These are phyloP conservation scores for Erysimum cheiranthoides DNA, from an alignment of 345 rosid species.

Conservation along the genomic window DNA sequence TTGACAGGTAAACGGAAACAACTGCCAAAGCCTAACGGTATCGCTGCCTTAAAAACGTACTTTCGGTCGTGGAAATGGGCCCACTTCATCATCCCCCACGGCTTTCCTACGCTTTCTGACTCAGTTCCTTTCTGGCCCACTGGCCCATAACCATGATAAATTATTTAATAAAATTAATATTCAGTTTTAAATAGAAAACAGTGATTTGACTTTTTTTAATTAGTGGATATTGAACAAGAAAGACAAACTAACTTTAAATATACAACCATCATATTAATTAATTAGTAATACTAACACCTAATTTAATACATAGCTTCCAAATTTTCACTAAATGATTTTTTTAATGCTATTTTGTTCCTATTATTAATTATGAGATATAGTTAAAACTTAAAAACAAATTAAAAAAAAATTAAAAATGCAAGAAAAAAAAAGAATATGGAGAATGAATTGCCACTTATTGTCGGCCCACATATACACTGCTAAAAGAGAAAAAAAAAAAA, in stretches of 20 bases:
- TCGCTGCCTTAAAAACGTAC: constrained; percentile 36
- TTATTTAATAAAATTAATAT: neutral
- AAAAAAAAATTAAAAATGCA: neutral
- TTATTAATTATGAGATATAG: neutral
- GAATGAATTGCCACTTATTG: constrained; percentile 35
- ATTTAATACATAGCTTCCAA: neutral
- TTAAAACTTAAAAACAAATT: neutral
- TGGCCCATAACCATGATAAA: constrained; percentile 15
- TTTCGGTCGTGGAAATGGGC: constrained; percentile 47
- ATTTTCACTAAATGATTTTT: neutral
- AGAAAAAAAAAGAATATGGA: constrained; percentile 2
- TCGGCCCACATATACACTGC: constrained; percentile 37
- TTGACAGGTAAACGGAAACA: constrained; percentile 41
- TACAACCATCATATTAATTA: neutral
- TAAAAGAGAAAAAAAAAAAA: constrained; percentile 11
- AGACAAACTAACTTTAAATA: constrained; percentile 15
- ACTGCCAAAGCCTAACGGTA: constrained; percentile 47
- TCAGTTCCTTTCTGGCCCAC: constrained; percentile 44
- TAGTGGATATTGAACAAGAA: constrained; percentile 13
- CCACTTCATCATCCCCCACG: constrained; percentile 39
- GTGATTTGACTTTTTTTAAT: neutral
- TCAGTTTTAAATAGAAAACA: neutral
- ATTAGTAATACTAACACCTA: neutral
- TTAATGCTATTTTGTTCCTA: neutral
- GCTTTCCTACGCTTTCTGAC: constrained; percentile 42